Base-by-base conservation (phyloP, 2,329 filamentous ascomycete genomes). In the Metarhizium robertsii region DNA sequence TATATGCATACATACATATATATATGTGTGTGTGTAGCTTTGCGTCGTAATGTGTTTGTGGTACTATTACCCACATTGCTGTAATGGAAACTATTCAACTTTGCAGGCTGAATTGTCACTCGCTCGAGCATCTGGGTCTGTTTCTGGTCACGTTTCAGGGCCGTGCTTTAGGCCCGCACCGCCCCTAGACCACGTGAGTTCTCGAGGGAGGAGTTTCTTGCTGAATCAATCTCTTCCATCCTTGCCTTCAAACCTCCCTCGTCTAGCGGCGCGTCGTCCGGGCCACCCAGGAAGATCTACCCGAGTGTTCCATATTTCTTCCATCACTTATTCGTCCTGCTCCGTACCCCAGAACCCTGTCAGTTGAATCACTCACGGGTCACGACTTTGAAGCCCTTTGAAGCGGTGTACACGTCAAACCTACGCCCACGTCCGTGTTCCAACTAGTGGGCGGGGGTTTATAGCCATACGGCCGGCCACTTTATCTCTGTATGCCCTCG, bases 141-240 rank as follows among this genome's bases (percentile, higher is more conserved):
- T 8, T 16, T 10, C 30, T 18, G 20, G 38, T 43, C 34, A 36
- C 14, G 36, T 29, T 18, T 52, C 40, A 8, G n/a, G 34, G 14
- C 11, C 32, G 14, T 53, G 52, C 52, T 49, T 53, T 30, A 29
- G 50, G 50, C 40, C 54, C 54, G 54, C 54, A 55, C 50, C 42
- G 32, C 7, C 13, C 30, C n/a, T 13, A 11, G 43, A 50, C 34
- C 50, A 55, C 54, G 54, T 55, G 54, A 55, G 49, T 13, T 29
- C 13, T 5, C 38, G 2, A 40, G 38, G 10, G 38, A n/a, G 38
- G 8, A 11, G 11, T 40, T 40, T n/a, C 38, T 34, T 6, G 38
- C 38, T 40, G 7, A 13, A 30, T 14, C 45, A 30, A n/a, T 25
- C 25, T 18, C 16, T 45, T 45, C n/a, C 13, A 48, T 48, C 45